phyloP scores from a whole-genome alignment of 805 yeast genomes.

The Teunomyces barrocoloradensis region DNA sequence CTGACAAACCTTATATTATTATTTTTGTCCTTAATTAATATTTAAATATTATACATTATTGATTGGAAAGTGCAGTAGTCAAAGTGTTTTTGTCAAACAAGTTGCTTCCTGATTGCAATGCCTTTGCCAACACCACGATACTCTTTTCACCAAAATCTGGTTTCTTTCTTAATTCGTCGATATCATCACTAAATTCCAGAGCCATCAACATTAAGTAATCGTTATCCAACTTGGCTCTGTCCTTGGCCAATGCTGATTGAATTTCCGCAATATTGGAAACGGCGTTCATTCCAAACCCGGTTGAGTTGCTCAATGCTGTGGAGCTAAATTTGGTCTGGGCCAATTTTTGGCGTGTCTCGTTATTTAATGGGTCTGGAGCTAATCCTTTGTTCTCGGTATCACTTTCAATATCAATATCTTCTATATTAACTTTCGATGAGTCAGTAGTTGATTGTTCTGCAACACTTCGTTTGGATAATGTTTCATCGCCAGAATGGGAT shows the following conservation, averaged over 20 bases:
- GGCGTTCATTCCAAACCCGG: constrained; percentile 12
- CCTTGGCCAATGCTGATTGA: constrained; percentile 22
- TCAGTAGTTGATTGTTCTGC: background rate
- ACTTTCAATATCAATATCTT: constrained; percentile 30
- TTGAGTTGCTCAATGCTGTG: constrained; percentile 16
- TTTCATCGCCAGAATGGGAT: constrained; percentile 16
- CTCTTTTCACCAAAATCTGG: constrained; percentile 62
- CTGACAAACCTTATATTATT: background rate
- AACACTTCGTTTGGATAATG: constrained; percentile 7
- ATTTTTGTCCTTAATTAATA: background rate
- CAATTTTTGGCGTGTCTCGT: constrained; percentile 18
- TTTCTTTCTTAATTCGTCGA: constrained; percentile 56
- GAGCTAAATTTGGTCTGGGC: constrained; percentile 24
- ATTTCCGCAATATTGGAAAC: constrained; percentile 15
- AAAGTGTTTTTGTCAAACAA: constrained; percentile 56
- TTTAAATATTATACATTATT: background rate
- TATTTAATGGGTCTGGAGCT: constrained; percentile 18
- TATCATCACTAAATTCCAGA: constrained; percentile 56
- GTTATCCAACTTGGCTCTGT: constrained; percentile 41
- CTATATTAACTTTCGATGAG: constrained; percentile 23
- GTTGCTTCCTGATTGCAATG: constrained; percentile 56
- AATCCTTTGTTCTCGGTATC: constrained; percentile 19
- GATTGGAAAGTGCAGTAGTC: constrained; percentile 19
- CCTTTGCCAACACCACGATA: constrained; percentile 53
- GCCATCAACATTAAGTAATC: constrained; percentile 57